Percentiles rank a stretch among this genome's conserved stretches.
phyloP scores from a whole-genome alignment of 2,329 filamentous ascomycete genomes.

The Alternaria sp. region DNA sequence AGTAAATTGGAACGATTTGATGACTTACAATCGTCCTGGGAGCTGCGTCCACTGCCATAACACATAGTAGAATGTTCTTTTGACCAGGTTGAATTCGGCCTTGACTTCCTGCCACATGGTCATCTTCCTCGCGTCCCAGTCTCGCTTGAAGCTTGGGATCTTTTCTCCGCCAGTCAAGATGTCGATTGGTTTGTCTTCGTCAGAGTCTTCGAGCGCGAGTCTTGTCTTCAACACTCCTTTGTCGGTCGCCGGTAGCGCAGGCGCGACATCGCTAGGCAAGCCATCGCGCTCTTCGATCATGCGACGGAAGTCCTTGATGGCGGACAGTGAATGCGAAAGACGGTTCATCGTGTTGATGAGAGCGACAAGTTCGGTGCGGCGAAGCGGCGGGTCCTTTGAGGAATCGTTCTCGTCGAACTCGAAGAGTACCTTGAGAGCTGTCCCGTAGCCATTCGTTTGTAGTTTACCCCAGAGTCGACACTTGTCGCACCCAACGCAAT shows the following conservation, averaged over 20 bases:
- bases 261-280: constrained; percentile 24
- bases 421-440: constrained; percentile 93
- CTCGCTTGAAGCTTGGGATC: constrained; percentile 50
- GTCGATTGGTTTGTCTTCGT: constrained; percentile 17
- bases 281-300: constrained; percentile 55
- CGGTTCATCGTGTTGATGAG: constrained; percentile 93
- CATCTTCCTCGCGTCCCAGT: constrained; percentile 51
- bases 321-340: constrained; percentile 79
- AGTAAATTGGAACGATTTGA: too few species aligned
- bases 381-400: constrained; percentile 71
- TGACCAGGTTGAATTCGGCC: constrained; percentile 69
- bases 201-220: constrained; percentile 29
- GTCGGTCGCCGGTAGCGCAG: constrained; percentile 28
- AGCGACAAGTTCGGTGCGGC: constrained; percentile 90
- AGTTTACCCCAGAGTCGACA: constrained; percentile 98
- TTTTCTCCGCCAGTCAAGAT: constrained; percentile 45
- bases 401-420: constrained; percentile 78
- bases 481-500: constrained; percentile 98
- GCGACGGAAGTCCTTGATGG: constrained; percentile 73
- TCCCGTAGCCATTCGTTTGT: constrained; percentile 92
- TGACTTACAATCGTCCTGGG: constrained; percentile 75
- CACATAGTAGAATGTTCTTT: constrained; percentile 69
- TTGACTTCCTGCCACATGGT: constrained; percentile 65
- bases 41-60: constrained; percentile 72
- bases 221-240: constrained; percentile 42